phyloP scores from a whole-genome alignment of 1,139 yeast species.

The Suhomyces maxii region DNA sequence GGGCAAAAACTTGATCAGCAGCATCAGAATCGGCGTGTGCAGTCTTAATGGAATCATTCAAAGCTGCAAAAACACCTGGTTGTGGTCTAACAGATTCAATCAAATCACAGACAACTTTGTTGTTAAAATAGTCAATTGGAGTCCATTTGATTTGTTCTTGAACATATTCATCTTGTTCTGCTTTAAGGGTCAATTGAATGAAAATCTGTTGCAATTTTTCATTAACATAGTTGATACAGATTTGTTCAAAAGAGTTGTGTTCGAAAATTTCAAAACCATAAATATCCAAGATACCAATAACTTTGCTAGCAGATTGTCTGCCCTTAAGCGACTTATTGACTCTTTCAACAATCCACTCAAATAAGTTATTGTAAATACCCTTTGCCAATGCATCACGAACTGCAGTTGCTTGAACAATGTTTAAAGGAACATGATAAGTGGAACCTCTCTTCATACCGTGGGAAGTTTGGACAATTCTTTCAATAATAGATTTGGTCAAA shows the following conservation, averaged over 20 bases:
- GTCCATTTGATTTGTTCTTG: conserved; percentile 97
- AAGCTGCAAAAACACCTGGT: conserved; percentile 94
- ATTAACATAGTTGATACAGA: conserved; percentile 95
- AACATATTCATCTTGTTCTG: conserved; percentile 97
- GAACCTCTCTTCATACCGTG: conserved; percentile 91
- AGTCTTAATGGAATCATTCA: conserved; percentile 96
- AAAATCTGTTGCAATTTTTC: conserved; percentile 97
- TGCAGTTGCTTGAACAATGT: conserved; percentile 88
- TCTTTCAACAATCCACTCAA: conserved; percentile 97
- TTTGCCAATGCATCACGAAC: conserved; percentile 95
- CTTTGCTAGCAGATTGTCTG: conserved; percentile 48
- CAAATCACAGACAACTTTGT: conserved; percentile 94
- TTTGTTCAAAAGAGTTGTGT: conserved; percentile 93
- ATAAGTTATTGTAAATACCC: conserved; percentile 87
- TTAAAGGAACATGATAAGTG: conserved; percentile 90
- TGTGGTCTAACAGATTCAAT: conserved; percentile 89
- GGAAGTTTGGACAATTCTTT: conserved; percentile 84
- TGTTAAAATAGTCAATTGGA: conserved; percentile 94
- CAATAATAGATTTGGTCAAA: conserved; percentile 67
- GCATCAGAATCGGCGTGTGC: conserved; percentile 98
- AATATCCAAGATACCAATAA: conserved; percentile 94
- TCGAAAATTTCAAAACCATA: conserved; percentile 98
- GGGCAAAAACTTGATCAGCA: conserved; percentile 95
- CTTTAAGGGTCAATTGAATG: conserved; percentile 89
- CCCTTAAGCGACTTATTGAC: conserved; percentile 68